These are phyloP conservation scores for Exophiala calicioides DNA, from an alignment of 2,329 filamentous ascomycete genomes.

Conservation along the genomic window DNA sequence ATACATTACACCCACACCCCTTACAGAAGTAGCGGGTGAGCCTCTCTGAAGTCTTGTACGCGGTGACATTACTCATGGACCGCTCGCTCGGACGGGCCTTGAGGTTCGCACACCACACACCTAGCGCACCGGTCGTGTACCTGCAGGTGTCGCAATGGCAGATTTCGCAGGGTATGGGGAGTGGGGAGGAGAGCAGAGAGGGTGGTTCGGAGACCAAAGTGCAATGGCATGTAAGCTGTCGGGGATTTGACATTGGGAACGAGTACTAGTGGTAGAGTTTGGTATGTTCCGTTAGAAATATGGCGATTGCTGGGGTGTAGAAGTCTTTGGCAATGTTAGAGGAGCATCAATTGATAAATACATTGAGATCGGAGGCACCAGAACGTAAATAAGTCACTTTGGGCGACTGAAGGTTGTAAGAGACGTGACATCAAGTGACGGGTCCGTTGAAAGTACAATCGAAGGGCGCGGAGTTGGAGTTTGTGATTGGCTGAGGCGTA, in stretches of 20 bases:
- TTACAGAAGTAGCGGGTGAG: slow-evolving; percentile 38
- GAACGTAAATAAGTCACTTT: too few species aligned
- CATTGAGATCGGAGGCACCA: too few species aligned
- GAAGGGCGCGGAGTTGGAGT: neutral
- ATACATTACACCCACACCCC: slow-evolving; percentile 39
- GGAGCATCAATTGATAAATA: too few species aligned
- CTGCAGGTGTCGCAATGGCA: slow-evolving; percentile 57
- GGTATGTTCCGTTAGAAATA: neutral
- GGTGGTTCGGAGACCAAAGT: slow-evolving; percentile 17
- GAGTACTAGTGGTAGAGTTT: neutral
- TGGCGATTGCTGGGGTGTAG: neutral
- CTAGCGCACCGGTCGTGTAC: slow-evolving; percentile 47
- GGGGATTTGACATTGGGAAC: slow-evolving; percentile 12
- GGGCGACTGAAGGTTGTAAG: neutral
- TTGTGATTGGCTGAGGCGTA: neutral
- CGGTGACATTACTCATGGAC: slow-evolving; percentile 38
- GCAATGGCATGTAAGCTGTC: slow-evolving; percentile 20
- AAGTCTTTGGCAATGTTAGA: too few species aligned
- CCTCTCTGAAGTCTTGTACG: slow-evolving; percentile 37
- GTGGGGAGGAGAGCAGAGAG: slow-evolving; percentile 9
- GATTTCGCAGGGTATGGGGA: slow-evolving; percentile 19
- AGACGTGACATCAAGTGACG: neutral
- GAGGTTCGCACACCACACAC: slow-evolving; percentile 32
- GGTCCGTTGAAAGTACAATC: neutral
- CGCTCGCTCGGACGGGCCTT: slow-evolving; percentile 23